Evolutionary conservation across 805 yeast genomes (phyloP), one percentile per base, ranked within the genome.

Genomic region (Yamadazyma phyllophila): DNA sequence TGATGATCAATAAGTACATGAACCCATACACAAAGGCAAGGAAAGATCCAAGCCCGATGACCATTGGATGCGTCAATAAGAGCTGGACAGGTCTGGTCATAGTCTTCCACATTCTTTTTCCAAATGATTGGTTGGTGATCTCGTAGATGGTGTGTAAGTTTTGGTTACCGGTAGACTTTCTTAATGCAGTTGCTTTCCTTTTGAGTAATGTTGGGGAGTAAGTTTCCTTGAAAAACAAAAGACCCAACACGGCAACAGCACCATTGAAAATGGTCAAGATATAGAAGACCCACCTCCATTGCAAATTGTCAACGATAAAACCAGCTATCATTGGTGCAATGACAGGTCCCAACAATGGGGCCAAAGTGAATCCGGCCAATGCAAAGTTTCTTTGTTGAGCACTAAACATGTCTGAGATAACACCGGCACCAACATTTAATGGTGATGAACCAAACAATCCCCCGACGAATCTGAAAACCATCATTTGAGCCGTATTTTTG

Each of bases 231-330:
- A 74, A 78, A 34, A 76, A 64, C 2, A 76, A 3, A 76, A 85
- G 49, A 71, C 77, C 52, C 69, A 51, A 4, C 58, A 63, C 11
- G 67, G 76, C 58, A 67, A 67, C 46, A 62, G 63, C 49, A 2
- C 83, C 87, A 51, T 82, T 76, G 52, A 81, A 63, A n/a, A 85
- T 80, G 15, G 83, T 65, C 41, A 80, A 62, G 13, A 78, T 69
- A 73, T 80, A 79, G 54, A 83, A 79, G 39, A 75, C 78, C 94
- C 94, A 87, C 60, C 84, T 74, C 82, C 87, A 85, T 34, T 66
- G 56, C 16, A 66, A 57, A 37, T 73, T 59, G 33, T 79, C 70
- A 15, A 77, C 81, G 17, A 81, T 66, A 54, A 73, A 83, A 1
- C 87, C 84, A 3, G 83, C 60, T 11, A 82, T 67, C 2, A 81